Evolutionary conservation across 2,329 filamentous ascomycete species (phyloP).

Genomic region (Colletotrichum theobromicola): DNA sequence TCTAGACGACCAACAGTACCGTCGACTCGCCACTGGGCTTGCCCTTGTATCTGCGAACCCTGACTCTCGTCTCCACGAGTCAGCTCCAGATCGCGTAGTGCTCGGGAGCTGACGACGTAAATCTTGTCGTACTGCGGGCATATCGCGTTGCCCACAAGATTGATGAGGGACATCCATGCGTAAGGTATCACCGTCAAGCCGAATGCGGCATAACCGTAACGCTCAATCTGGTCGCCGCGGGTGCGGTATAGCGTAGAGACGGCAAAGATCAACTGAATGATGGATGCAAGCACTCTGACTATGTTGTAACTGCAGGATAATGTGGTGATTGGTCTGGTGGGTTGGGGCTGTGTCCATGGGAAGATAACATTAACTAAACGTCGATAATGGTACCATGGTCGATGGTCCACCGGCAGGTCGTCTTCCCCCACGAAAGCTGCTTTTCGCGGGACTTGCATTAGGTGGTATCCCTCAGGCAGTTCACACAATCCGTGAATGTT

Average conservation of each 20-base stretch:
- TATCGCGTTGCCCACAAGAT: fast-evolving
- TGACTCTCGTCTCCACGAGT: fast-evolving
- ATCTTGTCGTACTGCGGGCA: background rate
- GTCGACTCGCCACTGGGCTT: background rate
- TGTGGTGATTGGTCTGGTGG: fast-evolving
- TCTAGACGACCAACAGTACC: background rate
- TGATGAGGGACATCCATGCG: background rate
- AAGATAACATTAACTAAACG: background rate
- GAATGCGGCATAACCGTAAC: background rate
- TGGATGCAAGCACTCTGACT: background rate
- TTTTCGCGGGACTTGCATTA: background rate
- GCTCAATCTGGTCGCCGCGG: fast-evolving
- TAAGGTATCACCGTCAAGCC: background rate
- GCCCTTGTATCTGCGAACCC: background rate
- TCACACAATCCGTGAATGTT: background rate
- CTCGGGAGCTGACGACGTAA: fast-evolving
- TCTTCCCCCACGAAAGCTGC: background rate
- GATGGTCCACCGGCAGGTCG: background rate
- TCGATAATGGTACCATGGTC: background rate
- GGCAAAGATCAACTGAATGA: background rate
- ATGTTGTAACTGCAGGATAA: fast-evolving
- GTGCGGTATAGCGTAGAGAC: background rate
- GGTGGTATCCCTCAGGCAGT: background rate
- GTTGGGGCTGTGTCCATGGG: background rate
- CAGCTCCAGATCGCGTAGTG: fast-evolving